phyloP scores from a whole-genome alignment of 2,329 filamentous ascomycete genomes.

The Xylaria polymorpha region DNA sequence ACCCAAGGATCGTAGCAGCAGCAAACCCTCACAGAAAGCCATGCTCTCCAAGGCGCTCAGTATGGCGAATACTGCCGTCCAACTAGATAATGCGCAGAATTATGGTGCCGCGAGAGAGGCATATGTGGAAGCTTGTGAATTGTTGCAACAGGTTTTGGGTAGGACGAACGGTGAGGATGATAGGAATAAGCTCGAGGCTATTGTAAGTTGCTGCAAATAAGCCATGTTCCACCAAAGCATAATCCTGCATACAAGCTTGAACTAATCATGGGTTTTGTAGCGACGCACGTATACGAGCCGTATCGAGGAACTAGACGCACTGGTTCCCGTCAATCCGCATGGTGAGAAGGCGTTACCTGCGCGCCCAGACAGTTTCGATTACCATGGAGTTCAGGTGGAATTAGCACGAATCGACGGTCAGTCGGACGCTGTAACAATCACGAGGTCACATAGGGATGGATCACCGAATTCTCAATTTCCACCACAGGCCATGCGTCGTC shows the following conservation, averaged over 20 bases:
- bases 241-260: constrained; percentile 8
- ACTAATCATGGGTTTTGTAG: constrained; percentile 56
- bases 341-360: constrained; percentile 82
- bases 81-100: constrained; percentile 95
- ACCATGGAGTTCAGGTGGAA: constrained; percentile 53
- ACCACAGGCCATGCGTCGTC: constrained; percentile 42
- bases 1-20: constrained; percentile 51
- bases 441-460: constrained; percentile 51
- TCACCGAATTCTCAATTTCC: constrained; percentile 56
- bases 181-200: constrained; percentile 88
- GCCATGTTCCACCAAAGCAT: not conserved
- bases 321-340: constrained; percentile 66
- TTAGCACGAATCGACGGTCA: constrained; percentile 55
- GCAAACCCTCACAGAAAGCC: constrained; percentile 80
- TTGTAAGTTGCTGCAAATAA: constrained; percentile 70
- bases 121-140: constrained; percentile 88
- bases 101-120: constrained; percentile 91
- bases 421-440: constrained; percentile 61
- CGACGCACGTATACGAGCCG: constrained; percentile 89
- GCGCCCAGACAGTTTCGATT: constrained; percentile 72
- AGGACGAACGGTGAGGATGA: constrained; percentile 89
- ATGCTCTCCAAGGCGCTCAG: constrained; percentile 97
- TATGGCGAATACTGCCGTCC: constrained; percentile 94
- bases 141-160: constrained; percentile 88
- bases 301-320: constrained; percentile 84